Evolutionary conservation across 495 filamentous ascomycete species (phyloP), one percentile per base, ranked within the genome.

Genomic region (Melanomma pulvis-pyrius): DNA sequence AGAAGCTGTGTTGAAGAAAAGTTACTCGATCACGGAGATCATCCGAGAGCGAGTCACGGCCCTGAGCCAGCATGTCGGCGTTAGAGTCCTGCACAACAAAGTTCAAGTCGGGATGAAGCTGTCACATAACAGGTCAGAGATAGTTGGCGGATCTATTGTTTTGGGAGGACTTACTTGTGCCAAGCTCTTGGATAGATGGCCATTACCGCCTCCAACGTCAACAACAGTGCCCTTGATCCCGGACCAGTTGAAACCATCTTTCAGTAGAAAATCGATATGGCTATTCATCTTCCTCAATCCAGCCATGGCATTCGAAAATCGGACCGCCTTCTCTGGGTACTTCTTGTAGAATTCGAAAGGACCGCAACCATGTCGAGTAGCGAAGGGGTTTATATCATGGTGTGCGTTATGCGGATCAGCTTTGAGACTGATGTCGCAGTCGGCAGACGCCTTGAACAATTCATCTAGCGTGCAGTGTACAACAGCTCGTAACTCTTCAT

Each of bases 1-100:
- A 79, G 70, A 78, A 79, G 63, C 56, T 71, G 52, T 73, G 59
- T 32, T 75, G 46, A 7, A 29, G 22, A 51, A 72, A 79, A 0
- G 22, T 17, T 12, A 79, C 28, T 25, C 75, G 73, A n/a, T 41
- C 58, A 9, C 12, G 0, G n/a, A 75, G 19, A 25, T 63, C 59
- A 13, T 39, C 36, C 1, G 39, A 21, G 1, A 71, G 29, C 4
- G 30, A 47, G 2, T 30, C 15, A 13, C 57, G 15, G n/a, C 70
- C 76, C 39, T 72, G 44, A 9, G 59, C 65, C 8, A 77, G 62
- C 72, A 76, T 75, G 21, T 56, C 1, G 8, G 22, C 24, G 0
- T 24, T 47, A 9, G 0, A 1, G 51, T 76, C 68, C 39, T 77
- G 74, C 0, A 77, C 74, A 7, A 74, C 61, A 28, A 76, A 74